Base-by-base conservation (phyloP, 345 rosid species). In the Eutrema heterophyllum region DNA sequence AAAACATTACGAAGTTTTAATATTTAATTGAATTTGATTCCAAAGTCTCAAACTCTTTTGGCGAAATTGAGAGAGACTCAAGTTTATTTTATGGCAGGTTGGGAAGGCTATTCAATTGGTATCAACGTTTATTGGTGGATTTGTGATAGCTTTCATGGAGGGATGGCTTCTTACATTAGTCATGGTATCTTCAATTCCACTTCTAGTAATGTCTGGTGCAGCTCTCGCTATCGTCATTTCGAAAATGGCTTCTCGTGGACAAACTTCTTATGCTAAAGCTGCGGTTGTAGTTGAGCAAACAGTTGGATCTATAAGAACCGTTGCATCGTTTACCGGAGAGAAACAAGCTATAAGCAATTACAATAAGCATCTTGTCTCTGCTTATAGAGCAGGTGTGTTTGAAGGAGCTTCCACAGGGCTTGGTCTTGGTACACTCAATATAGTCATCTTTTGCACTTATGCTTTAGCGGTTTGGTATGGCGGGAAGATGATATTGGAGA, bases 161-260 rank as follows among this genome's bases (percentile, higher is more conserved):
- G 94, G 97, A 46, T 88, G 96, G 94, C 88, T 89, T 15, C 89
- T 83, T 26, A 76, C 97, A 13, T 72, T 92, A 41, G 85, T 83
- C 54, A 77, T 88, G 89, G 7, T 85, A 50, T 64, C 87, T 5
- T 43, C 84, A 40, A 76, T 92, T 53, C 96, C 96, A 49, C 86
- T 78, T 41, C 80, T 89, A 36, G 85, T 82, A 10, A 21, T 86
- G 39, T 68, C 88, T 36, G 89, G 96, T 57, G 92, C 84, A 52
- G 64, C 70, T 58, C 67, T 82, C 43, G 69, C 84, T 33, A 70
- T 68, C n/a, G 49, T 83, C 9, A 59, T 85, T 11, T 48, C 84
- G 13, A 92, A 80, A 69, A 58, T 78, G 72, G 85, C 89, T 78
- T 72, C 87, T 2, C 80, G 72, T 0, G 85, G 89, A 69, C 88